Percentiles rank a stretch among this genome's conserved stretches.
Evolutionary conservation across 805 yeast genomes (phyloP).

Genomic region (Ogataea pilisensis): DNA sequence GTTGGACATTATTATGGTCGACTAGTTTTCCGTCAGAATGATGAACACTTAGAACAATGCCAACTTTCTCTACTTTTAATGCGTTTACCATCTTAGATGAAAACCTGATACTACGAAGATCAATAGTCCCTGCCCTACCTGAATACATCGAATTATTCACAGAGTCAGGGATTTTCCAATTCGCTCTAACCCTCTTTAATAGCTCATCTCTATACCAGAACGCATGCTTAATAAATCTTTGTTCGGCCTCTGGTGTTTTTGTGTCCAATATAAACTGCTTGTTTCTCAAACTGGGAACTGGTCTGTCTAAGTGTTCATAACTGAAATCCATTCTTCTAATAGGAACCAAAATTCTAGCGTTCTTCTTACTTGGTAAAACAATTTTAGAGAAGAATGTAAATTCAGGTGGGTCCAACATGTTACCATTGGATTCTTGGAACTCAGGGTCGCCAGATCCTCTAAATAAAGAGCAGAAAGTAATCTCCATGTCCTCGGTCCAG

Average conservation of each 20-base stretch:
- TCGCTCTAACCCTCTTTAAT: conserved; percentile 54
- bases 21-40: conserved; percentile 9
- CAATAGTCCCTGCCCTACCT: conserved; percentile 52
- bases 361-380: conserved; percentile 23
- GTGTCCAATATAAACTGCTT: conserved; percentile 66
- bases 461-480: conserved; percentile 25
- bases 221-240: conserved; percentile 48
- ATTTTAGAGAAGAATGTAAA: conserved; percentile 16
- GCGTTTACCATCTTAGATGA: conserved; percentile 56
- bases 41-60: conserved; percentile 34
- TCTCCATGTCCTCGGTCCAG: conserved; percentile 58
- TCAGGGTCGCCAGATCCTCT: conserved; percentile 19
- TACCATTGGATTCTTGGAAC: conserved; percentile 23
- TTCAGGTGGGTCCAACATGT: conserved; percentile 11
- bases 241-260: conserved; percentile 53
- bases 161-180: conserved; percentile 47
- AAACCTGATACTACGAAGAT: conserved; percentile 61
- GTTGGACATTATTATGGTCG: conserved; percentile 29
- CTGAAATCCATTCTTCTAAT: conserved; percentile 48
- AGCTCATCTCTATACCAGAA: conserved; percentile 82
- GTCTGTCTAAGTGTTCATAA: conserved; percentile 38
- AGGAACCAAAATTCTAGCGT: conserved; percentile 64
- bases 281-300: conserved; percentile 67
- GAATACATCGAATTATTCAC: conserved; percentile 26
- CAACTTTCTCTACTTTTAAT: conserved; percentile 46